phyloP scores from a whole-genome alignment of 257 asterid species.

The Rauvolfia tetraphylla region DNA sequence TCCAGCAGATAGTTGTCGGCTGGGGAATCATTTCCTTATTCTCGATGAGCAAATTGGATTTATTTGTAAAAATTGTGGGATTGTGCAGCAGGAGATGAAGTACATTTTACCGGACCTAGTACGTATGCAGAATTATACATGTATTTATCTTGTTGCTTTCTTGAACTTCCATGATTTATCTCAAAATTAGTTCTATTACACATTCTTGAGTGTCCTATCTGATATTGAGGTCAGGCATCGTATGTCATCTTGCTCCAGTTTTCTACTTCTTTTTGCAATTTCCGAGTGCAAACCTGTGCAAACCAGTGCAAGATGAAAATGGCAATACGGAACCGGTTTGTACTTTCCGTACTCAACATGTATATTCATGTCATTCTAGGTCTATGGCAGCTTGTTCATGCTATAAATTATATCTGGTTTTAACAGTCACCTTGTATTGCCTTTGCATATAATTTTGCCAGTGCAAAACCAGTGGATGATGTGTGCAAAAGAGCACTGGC shows the following conservation, averaged over 20 bases:
- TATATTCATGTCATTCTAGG: background rate
- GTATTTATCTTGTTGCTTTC: background rate
- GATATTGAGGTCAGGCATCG: background rate
- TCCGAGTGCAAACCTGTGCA: background rate
- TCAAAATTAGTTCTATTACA: background rate
- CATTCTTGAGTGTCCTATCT: background rate
- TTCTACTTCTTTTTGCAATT: background rate
- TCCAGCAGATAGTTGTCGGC: conserved; percentile 28
- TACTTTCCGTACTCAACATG: background rate
- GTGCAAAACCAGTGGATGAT: too few species aligned
- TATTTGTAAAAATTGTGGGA: conserved; percentile 41
- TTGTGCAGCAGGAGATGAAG: conserved; percentile 45
- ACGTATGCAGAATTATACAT: conserved; percentile 17
- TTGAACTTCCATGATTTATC: background rate
- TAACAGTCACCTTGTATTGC: too few species aligned
- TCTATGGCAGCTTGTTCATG: background rate
- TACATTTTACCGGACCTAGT: conserved; percentile 58
- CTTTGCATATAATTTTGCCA: too few species aligned
- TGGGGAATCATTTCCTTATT: conserved; percentile 41
- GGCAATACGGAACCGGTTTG: background rate
- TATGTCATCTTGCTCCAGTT: background rate
- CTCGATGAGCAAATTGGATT: conserved; percentile 67
- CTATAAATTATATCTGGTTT: background rate
- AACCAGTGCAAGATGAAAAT: background rate
- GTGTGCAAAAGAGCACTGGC: too few species aligned